These are phyloP conservation scores for Albatrellus ellisii DNA, from an alignment of 768 basidiomycete genomes.

Conservation along the genomic window DNA sequence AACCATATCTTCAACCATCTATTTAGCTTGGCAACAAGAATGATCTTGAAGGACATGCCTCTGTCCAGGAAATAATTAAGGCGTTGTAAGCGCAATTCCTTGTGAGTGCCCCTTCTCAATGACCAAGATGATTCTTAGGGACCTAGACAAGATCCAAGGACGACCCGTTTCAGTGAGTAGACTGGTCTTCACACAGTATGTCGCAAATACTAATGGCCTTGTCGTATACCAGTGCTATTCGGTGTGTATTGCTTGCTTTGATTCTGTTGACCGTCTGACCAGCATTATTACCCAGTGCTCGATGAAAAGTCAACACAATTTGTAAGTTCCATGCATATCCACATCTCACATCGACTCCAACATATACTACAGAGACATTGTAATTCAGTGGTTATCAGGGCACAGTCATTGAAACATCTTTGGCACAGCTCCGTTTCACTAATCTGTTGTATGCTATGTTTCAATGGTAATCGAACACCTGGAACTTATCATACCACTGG, in stretches of 20 bases:
- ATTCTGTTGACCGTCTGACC: neutral
- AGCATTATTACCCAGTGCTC: conserved; percentile 50
- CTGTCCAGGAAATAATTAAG: conserved; percentile 75
- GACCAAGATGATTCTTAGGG: conserved; percentile 23
- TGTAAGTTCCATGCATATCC: conserved; percentile 32
- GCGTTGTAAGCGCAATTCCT: conserved; percentile 46
- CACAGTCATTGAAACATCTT: conserved; percentile 43
- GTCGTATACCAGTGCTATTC: conserved; percentile 53
- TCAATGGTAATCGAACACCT: neutral
- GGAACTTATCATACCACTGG: neutral
- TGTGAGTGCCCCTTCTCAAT: neutral
- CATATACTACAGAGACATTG: conserved; percentile 48
- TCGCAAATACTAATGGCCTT: neutral
- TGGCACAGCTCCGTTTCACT: neutral
- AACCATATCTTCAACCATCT: neutral
- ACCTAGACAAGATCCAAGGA: conserved; percentile 69
- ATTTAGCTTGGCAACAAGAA: conserved; percentile 85
- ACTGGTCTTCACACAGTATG: neutral
- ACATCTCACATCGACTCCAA: conserved; percentile 5
- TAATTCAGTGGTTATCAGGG: conserved; percentile 76
- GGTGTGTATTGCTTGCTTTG: conserved; percentile 22
- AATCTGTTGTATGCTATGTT: too few species aligned
- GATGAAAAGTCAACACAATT: conserved; percentile 91
- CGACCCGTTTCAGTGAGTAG: conserved; percentile 74
- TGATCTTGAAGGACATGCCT: conserved; percentile 62